Evolutionary conservation across 306 rosid species (phyloP), one percentile per base, ranked within the genome.

Genomic region (Betula pendula): DNA sequence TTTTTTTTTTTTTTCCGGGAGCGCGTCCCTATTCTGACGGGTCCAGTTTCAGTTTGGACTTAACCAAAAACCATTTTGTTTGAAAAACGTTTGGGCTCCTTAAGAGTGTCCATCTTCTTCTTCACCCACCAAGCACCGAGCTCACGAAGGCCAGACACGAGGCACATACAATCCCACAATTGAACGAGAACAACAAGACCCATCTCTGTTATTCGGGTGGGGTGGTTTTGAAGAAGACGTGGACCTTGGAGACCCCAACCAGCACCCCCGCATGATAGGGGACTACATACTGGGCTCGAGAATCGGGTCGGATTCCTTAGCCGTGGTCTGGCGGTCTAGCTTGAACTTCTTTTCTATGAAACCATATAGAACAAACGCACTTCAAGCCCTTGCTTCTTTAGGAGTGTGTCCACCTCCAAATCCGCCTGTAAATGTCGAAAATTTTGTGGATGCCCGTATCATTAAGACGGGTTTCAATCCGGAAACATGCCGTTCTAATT

Each of bases 251-350:
- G 5, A 66, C 80, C 27, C 74, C 49, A 53, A 22, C 77, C 80
- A 58, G 9, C 85, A 72, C 66, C 8, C 77, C 52, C 88, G 94
- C 15, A 45, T 88, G 77, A 81, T 96, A 52, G 99, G 96, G 2
- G 89, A 92, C 73, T 96, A 96, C 86, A 88, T 91, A 82, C 29
- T 96, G 75, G 99, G 93, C 38, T 87, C 84, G 4, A 83, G 19
- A 82, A 76, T 92, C 49, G 99, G 99, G 84, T 89, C 86, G 56
- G 99, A 98, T 75, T 92, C 98, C 0, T 96, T 96, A 66, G 97
- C 99, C 14, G 94, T 86, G 17, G 99, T 96, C 78, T 89, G 97
- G 94, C 84, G 62, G 50, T 75, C 97, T 3, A 80, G 81, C 19
- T 16, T 19, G 6, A 5, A 4, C 15, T 17, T 20, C 24, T 51